Base-by-base conservation (phyloP, 305 asterid genomes). In the Fraxinus platypoda region DNA sequence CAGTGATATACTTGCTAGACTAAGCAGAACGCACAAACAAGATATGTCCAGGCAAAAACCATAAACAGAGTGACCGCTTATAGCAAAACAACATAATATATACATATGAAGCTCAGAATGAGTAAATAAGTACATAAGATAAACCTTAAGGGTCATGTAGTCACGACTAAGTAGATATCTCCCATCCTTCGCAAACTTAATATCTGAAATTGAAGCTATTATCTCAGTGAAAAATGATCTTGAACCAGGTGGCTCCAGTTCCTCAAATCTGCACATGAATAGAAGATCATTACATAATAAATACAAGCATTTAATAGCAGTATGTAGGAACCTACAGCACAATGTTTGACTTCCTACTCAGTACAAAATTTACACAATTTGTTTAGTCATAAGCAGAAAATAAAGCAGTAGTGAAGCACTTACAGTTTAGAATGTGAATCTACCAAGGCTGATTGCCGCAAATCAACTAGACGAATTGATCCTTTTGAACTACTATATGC, bases 401-500 rank as follows among this genome's bases (percentile, higher is more conserved):
- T 26, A 70, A 13, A 76, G 83, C 52, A 75, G 49, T 41, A 52
- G 21, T 25, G 38, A 54, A 77, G 73, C 73, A 80, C 99, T 92
- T 91, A 95, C 99, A 94, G 82, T 87, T 92, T 90, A 81, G 97
- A 90, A 92, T 94, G 99, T 54, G 98, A 91, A 87, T 95, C 99
- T 68, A 98, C 94, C 80, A 95, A 85, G 12, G 99, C 99, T 59
- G 99, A 95, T 83, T 94, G 97, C 90, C 99, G 96, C 88, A 95
- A 90, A 91, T 95, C 99, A 88, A 95, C 88, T 79, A 95, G 97
- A 84, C 98, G 99, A 84, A 95, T 94, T 38, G 99, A 95, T 82
- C 99, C 99, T 89, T 93, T 95, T 81, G 99, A 95, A 88, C 98
- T 94, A 91, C 99, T 95, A 85, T 95, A 95, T 62, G 97, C 99